Evolutionary conservation across 129 eudicot species (phyloP), one percentile per base, ranked within the genome.

Genomic region (Escallonia herrerae): DNA sequence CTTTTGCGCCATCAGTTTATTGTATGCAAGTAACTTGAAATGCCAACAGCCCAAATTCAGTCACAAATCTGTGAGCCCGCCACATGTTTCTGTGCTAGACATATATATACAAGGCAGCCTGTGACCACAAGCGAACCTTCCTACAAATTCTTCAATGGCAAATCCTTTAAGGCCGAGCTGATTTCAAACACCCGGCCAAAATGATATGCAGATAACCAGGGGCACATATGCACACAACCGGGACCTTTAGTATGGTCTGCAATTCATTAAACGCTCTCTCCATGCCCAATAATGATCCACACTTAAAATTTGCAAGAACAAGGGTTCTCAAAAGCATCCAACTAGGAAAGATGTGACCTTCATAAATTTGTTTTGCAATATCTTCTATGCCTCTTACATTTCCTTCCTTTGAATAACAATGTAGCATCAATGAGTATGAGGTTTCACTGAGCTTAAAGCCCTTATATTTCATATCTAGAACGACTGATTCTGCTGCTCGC

Each of bases 251-350:
- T 22, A 22, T 51, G 15, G 56, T 86, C 66, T 69, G 58, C 62
- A 94, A 43, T 65, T 86, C 96, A 60, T 80, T 76, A 56, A 88
- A 86, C 9, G 99, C 99, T 65, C 82, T 89, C 65, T 89, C 96
- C 95, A 78, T 86, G 3, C 99, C 99, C 46, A 33, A 5, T 37
- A 94, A 74, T 2, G 84, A 83, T 59, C 85, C 65, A 75, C 95
- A 94, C 66, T 82, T 94, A 78, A 83, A 86, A 68, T 89, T 81
- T 62, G 95, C 91, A 38, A 94, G 87, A 66, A 94, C 66, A 11
- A 94, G 90, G 70, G 96, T 76, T 72, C 99, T 77, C 60, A 94
- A 70, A 71, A 94, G 87, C 86, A 81, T 72, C 99, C 99, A 94
- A 58, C 90, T 89, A 40, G 99, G 93, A 72, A 79, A 94, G 56